Evolutionary conservation across 2,329 filamentous ascomycete genomes (phyloP).

Genomic region (Keithomyces neogunnii): DNA sequence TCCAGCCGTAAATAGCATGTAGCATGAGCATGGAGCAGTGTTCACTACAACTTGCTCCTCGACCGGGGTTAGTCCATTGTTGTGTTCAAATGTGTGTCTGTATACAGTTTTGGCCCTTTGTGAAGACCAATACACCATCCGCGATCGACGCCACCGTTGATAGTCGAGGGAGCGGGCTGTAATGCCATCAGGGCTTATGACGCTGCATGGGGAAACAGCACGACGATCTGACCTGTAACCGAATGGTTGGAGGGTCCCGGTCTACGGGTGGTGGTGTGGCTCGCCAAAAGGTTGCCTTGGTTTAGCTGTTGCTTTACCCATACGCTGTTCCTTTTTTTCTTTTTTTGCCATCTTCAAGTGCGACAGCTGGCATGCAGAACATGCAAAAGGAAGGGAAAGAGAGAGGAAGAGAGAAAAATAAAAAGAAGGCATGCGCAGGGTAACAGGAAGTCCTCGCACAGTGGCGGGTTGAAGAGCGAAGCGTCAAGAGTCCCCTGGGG

Average conservation of each 20-base stretch:
- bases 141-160: constrained; percentile 4
- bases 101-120: constrained; percentile 1
- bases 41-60: not conserved
- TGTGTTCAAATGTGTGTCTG: not conserved
- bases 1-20: not conserved
- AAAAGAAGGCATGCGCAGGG: constrained; percentile 2
- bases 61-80: not conserved
- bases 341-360: constrained; percentile 13
- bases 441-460: not conserved
- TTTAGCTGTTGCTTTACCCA: constrained; percentile 2
- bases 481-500: too few relatives aligned
- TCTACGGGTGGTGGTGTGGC: not conserved
- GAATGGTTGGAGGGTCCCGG: constrained; percentile 1
- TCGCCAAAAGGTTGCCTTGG: constrained; percentile 7
- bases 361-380: constrained; percentile 8
- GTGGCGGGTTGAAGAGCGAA: not conserved
- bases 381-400: not conserved
- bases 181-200: constrained; percentile 1
- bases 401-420: too few relatives aligned
- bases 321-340: not conserved
- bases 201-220: constrained; percentile 8
- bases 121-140: not conserved
- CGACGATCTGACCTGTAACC: constrained; percentile 12
- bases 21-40: not conserved
- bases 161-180: constrained; percentile 4